Base-by-base conservation (phyloP, 169 alveolate species). In the Babesia divergens region DNA sequence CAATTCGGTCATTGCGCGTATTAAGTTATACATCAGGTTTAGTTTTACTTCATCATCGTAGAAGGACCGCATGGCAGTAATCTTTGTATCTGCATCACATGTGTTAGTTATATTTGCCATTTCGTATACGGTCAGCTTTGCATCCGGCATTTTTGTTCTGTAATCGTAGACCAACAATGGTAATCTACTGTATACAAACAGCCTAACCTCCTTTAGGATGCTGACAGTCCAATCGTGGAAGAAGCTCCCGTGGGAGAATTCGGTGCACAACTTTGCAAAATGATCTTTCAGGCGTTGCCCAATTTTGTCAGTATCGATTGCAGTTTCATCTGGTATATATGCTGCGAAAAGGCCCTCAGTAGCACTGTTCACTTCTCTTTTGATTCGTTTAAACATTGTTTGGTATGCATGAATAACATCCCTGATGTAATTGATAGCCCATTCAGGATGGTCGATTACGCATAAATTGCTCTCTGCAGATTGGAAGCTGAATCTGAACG, bases 121-220 rank as follows among this genome's bases (percentile, higher is more conserved):
- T 26, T 77, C 54, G 26, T 28, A 6, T 49, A 77, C 24, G 24
- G 26, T 51, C 34, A 77, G 43, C 35, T 32, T 8, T 1, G 18
- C 32, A 24, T 77, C 62, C 9, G 49, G 50, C 16, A 38, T 42
- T 6, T 44, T 43, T 13, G 26, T 43, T 28, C 53, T 43, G 68
- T 77, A 77, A 6, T 77, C 86, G 50, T 77, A 77, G 28, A 77
- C 65, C 62, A 77, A 38, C 49, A 77, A 43, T 20, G 86, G 86
- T 29, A 77, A 49, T 29, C 86, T 46, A 46, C 77, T 77, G 75
- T 50, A 77, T 11, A 56, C 75, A 34, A 77, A 77, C 64, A 32
- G 20, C 56, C 75, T 66, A 11, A 69, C 65, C 38, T 77, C 86
- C 56, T 56, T 77, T 9, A 68, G 75, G 32, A 77, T 7, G 5